Conservation (phyloP, 2,329 filamentous ascomycete genomes). For the Claviceps pusilla region DNA sequence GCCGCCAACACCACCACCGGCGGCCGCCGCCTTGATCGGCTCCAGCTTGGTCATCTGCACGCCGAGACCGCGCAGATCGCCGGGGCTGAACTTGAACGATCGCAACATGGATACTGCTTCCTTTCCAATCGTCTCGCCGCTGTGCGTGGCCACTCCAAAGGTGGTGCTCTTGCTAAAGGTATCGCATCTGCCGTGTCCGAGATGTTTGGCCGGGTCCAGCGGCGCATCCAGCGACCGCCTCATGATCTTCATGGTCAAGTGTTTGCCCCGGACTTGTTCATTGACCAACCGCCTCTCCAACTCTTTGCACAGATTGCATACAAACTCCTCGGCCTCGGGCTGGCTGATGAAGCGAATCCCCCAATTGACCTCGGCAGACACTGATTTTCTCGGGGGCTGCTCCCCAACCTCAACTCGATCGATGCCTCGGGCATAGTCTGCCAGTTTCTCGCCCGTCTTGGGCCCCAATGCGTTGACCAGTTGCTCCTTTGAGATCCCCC, state of each 20-base stretch:
- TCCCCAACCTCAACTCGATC: constrained; percentile 77
- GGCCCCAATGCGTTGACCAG: constrained; percentile 63
- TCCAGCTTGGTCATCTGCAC: constrained; percentile 90
- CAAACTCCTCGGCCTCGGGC: constrained; percentile 84
- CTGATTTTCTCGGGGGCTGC: constrained; percentile 74
- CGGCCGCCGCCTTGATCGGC: constrained; percentile 44
- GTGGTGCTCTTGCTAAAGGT: constrained; percentile 76
- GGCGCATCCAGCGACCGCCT: constrained; percentile 72
- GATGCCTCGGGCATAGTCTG: constrained; percentile 80
- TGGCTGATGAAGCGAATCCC: constrained; percentile 89
- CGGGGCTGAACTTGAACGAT: constrained; percentile 70
- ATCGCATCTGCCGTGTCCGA: constrained; percentile 92
- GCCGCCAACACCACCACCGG: neutral
- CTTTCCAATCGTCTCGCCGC: constrained; percentile 53
- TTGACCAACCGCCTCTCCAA: constrained; percentile 66
- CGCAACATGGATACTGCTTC: constrained; percentile 76
- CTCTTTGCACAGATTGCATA: constrained; percentile 71
- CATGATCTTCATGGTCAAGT: constrained; percentile 93
- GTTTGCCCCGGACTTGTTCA: constrained; percentile 72
- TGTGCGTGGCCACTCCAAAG: constrained; percentile 74
- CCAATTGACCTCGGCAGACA: constrained; percentile 97
- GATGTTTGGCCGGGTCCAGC: constrained; percentile 77
- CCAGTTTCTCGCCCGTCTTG: constrained; percentile 83
- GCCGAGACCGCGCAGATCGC: constrained; percentile 82
- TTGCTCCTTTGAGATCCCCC: constrained; percentile 60